These are phyloP conservation scores for Strobilomyces dryophilus DNA, from an alignment of 768 basidiomycete genomes.

Conservation along the genomic window DNA sequence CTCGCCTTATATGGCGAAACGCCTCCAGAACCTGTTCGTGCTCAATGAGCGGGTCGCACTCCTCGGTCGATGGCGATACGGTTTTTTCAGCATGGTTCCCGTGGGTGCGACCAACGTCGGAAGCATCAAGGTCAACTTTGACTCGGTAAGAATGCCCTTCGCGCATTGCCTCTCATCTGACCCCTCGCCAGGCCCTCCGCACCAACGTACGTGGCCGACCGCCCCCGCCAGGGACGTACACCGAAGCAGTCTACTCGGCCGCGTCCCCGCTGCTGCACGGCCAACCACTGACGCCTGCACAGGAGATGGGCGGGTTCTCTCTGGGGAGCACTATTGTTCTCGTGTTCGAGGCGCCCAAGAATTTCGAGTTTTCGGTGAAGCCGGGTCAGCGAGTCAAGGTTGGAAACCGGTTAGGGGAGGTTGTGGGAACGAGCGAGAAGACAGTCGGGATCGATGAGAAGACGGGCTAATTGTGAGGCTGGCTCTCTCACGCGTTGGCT, in stretches of 20 bases:
- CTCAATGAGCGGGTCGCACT: constrained; percentile 98
- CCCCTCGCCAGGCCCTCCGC: constrained; percentile 59
- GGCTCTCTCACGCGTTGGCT: too few species aligned
- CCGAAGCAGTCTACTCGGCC: constrained; percentile 85
- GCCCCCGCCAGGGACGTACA: constrained; percentile 81
- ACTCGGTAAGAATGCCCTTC: constrained; percentile 48
- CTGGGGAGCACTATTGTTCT: constrained; percentile 94
- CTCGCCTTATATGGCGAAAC: constrained; percentile 91
- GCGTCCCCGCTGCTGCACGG: constrained; percentile 83
- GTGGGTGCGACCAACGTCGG: constrained; percentile 99
- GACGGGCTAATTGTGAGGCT: constrained; percentile 19
- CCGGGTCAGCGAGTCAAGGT: constrained; percentile 85
- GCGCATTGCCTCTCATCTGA: background rate
- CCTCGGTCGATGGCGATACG: constrained; percentile 90
- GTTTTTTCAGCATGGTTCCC: constrained; percentile 96
- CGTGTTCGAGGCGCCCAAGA: constrained; percentile 89
- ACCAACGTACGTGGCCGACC: constrained; percentile 78
- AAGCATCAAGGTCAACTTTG: constrained; percentile 94
- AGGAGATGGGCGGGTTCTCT: constrained; percentile 98
- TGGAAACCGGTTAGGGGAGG: constrained; percentile 75
- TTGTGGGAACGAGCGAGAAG: constrained; percentile 11
- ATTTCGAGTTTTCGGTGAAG: constrained; percentile 74
- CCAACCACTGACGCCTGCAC: constrained; percentile 80
- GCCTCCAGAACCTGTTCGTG: constrained; percentile 89
- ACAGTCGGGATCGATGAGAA: constrained; percentile 32